phyloP scores from a whole-genome alignment of 257 asterid genomes.

The Verbena officinalis region DNA sequence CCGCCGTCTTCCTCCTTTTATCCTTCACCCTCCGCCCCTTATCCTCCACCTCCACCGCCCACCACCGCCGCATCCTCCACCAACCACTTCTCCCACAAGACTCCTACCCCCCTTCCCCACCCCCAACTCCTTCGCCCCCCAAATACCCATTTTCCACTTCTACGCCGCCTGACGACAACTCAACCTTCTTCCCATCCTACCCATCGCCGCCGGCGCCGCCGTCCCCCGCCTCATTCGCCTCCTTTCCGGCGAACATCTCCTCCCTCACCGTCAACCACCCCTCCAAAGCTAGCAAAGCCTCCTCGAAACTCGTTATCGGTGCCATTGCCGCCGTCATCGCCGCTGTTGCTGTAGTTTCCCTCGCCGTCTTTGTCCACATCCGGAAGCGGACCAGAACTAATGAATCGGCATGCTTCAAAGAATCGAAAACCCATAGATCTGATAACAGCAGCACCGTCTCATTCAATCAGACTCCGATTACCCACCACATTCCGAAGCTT shows the following conservation, averaged over 20 bases:
- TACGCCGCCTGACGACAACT: conserved; percentile 37
- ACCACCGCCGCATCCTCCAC: conserved; percentile 75
- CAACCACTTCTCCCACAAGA: conserved; percentile 57
- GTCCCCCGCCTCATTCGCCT: conserved; percentile 59
- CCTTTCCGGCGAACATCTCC: conserved; percentile 80
- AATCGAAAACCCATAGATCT: conserved; percentile 62
- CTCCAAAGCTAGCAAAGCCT: conserved; percentile 48
- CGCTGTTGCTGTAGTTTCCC: conserved; percentile 55
- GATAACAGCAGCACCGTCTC: conserved; percentile 46
- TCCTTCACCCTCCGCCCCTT: conserved; percentile 33
- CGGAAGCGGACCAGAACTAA: conserved; percentile 41
- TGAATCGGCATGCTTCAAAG: conserved; percentile 22
- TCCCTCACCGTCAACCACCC: conserved; percentile 55
- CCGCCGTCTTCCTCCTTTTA: conserved; percentile 31
- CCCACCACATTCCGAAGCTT: conserved; percentile 62
- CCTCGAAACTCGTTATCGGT: conserved; percentile 57
- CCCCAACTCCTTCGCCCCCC: conserved; percentile 49
- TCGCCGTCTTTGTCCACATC: conserved; percentile 59
- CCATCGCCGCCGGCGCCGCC: conserved; percentile 67
- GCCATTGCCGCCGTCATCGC: conserved; percentile 66
- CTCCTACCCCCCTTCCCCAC: conserved; percentile 47
- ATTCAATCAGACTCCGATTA: conserved; percentile 28
- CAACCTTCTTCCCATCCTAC: conserved; percentile 57
- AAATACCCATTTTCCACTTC: conserved; percentile 51
- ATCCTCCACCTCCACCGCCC: conserved; percentile 34